Evolutionary conservation across 1,139 yeast genomes (phyloP).

Genomic region (Zygoascus meyerae): DNA sequence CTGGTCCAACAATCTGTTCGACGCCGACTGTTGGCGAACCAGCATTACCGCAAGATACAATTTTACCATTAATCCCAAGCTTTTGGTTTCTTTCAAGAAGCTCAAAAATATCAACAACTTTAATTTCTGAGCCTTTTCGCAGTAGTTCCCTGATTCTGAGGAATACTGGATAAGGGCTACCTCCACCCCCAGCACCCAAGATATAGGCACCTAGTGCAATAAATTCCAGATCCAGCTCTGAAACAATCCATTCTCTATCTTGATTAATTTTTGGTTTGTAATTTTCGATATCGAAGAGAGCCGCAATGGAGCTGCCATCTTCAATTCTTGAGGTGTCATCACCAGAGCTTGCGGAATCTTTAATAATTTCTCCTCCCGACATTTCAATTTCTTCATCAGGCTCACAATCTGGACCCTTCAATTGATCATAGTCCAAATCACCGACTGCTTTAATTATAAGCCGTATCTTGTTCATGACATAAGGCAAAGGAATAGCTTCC

Average conservation of each 20-base stretch:
- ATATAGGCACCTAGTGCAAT: conserved; percentile 42
- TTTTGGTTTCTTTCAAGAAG: conserved; percentile 17
- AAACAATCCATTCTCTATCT: conserved; percentile 39
- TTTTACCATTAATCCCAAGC: conserved; percentile 28
- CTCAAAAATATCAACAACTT: conserved; percentile 36
- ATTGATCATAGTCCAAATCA: conserved; percentile 19
- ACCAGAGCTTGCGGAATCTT: conserved; percentile 11
- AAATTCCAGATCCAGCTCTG: conserved; percentile 39
- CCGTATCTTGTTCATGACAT: conserved; percentile 16
- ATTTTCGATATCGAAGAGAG: conserved; percentile 13
- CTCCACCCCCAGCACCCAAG: conserved; percentile 49
- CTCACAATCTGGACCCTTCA: conserved; percentile 33
- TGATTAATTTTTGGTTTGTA: conserved; percentile 36
- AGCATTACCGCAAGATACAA: conserved; percentile 37
- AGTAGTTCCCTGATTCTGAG: conserved; percentile 36
- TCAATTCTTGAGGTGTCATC: conserved; percentile 14
- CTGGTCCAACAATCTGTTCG: conserved; percentile 41
- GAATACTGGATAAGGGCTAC: conserved; percentile 41
- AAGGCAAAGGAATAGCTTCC: conserved; percentile 18
- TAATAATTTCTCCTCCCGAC: conserved; percentile 9
- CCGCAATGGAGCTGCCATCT: conserved; percentile 9
- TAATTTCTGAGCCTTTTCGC: conserved; percentile 34
- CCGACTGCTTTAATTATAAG: conserved; percentile 18
- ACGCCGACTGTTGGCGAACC: conserved; percentile 45
- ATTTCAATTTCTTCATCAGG: neutral